These are phyloP conservation scores for Globisporangium uncinulatum DNA, from an alignment of 352 stramenopile genomes.

Conservation along the genomic window DNA sequence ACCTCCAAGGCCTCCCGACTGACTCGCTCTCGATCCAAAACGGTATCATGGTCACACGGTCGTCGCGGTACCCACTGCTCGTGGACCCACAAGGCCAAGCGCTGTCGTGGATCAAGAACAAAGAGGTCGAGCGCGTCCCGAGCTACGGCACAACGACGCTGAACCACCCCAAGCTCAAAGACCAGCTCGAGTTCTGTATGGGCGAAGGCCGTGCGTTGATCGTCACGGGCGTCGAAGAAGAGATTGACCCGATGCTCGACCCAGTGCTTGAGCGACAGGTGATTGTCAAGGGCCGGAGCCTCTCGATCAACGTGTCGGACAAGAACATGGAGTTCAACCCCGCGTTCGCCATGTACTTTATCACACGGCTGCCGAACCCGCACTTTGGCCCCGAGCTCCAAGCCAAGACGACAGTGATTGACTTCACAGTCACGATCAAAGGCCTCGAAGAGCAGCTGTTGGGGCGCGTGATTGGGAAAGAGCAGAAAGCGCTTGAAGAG, in stretches of 20 bases:
- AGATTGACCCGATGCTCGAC: constrained; percentile 98
- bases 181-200: constrained; percentile 98
- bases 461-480: constrained; percentile 96
- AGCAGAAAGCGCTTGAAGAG: constrained; percentile 97
- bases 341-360: constrained; percentile 98
- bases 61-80: constrained; percentile 93
- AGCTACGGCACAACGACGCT: constrained; percentile 93
- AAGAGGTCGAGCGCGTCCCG: constrained; percentile 92
- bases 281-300: constrained; percentile 93
- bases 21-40: constrained; percentile 98
- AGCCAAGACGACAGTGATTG: constrained; percentile 98
- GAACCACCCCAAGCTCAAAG: constrained; percentile 96
- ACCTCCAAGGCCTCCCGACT: constrained; percentile 96
- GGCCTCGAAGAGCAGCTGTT: constrained; percentile 96
- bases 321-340: constrained; percentile 99
- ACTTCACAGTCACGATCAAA: constrained; percentile 98
- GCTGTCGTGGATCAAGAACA: constrained; percentile 97
- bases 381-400: constrained; percentile 97
- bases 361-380: constrained; percentile 96
- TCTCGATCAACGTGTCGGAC: constrained; percentile 98
- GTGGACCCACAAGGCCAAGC: constrained; percentile 98
- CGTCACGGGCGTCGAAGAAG: constrained; percentile 95
- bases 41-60: constrained; percentile 97
- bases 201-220: constrained; percentile 93
- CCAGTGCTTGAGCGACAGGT: constrained; percentile 97